Conservation (phyloP, 1,139 yeast species). For the Blastobotrys apis region DNA sequence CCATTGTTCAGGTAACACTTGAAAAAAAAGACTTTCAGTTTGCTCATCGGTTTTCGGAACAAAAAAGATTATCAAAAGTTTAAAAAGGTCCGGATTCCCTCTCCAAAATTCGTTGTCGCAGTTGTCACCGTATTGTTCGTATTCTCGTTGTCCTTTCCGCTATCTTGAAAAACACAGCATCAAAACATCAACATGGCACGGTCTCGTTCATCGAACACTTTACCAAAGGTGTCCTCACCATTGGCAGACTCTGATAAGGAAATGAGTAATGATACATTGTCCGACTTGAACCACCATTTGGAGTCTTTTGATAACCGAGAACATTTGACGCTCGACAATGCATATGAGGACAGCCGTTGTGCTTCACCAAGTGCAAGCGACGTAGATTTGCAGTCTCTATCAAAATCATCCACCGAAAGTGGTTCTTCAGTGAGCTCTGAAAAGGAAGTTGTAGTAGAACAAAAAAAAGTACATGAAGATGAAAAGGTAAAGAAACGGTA, state of each 20-base stretch:
- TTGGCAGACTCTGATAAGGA: background rate
- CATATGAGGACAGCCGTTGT: constrained; percentile 22
- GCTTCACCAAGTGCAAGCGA: constrained; percentile 13
- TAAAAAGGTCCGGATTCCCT: no score
- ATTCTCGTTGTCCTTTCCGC: no score
- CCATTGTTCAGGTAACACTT: no score
- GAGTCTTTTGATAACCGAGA: constrained; percentile 13
- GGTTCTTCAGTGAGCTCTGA: no score
- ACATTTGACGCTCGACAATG: constrained; percentile 21
- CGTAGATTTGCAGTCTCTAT: background rate
- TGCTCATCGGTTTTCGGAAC: no score
- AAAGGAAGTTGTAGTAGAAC: constrained; percentile 3
- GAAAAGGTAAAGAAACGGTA: constrained; percentile 15
- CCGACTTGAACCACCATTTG: constrained; percentile 10
- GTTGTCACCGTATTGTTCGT: no score
- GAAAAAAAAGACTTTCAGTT: no score
- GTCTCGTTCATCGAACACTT: no score
- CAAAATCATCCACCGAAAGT: background rate
- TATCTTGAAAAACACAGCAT: no score
- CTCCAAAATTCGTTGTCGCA: no score
- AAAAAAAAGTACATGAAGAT: constrained; percentile 1
- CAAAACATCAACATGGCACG: no score
- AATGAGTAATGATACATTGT: constrained; percentile 9
- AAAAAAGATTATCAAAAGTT: no score
- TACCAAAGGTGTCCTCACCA: constrained; percentile 4